Evolutionary conservation across 768 basidiomycete genomes (phyloP).

Genomic region (Phaeotremella skinneri): DNA sequence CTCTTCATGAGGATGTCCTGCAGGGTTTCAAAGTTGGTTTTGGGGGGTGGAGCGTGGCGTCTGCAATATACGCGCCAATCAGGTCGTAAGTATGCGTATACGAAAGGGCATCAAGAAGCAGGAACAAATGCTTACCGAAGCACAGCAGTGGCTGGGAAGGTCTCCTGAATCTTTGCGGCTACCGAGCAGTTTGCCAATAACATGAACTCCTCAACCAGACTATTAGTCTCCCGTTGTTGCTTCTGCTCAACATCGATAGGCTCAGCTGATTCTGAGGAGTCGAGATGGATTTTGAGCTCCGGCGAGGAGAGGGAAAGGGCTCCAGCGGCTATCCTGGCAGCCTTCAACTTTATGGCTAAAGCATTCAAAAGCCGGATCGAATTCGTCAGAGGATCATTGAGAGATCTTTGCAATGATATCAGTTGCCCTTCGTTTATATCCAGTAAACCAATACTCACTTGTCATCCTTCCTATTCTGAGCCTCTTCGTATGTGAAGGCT

Average conservation of each 20-base stretch:
- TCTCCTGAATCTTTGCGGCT: constrained; percentile 83
- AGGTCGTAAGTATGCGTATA: background rate
- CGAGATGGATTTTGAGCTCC: constrained; percentile 94
- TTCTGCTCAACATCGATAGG: constrained; percentile 98
- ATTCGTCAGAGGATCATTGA: constrained; percentile 74
- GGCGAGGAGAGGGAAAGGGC: constrained; percentile 97
- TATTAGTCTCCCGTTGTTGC: constrained; percentile 86
- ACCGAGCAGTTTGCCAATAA: constrained; percentile 94
- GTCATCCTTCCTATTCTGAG: constrained; percentile 90
- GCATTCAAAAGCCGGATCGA: constrained; percentile 84
- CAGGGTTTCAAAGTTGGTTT: constrained; percentile 89
- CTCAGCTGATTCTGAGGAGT: constrained; percentile 87
- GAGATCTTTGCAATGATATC: constrained; percentile 57
- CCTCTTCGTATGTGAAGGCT: constrained; percentile 95
- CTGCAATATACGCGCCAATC: constrained; percentile 51
- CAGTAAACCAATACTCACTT: constrained; percentile 58
- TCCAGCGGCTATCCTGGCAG: constrained; percentile 86
- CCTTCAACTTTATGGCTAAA: constrained; percentile 80
- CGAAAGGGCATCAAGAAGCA: background rate
- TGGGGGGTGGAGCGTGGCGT: constrained; percentile 87
- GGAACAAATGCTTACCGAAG: constrained; percentile 48
- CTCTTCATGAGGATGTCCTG: constrained; percentile 87
- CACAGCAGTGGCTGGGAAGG: constrained; percentile 93
- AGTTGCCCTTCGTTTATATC: background rate
- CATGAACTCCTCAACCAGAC: constrained; percentile 98